Conservation (phyloP, 768 basidiomycete genomes). For the Dictyophora rubrovolvata region DNA sequence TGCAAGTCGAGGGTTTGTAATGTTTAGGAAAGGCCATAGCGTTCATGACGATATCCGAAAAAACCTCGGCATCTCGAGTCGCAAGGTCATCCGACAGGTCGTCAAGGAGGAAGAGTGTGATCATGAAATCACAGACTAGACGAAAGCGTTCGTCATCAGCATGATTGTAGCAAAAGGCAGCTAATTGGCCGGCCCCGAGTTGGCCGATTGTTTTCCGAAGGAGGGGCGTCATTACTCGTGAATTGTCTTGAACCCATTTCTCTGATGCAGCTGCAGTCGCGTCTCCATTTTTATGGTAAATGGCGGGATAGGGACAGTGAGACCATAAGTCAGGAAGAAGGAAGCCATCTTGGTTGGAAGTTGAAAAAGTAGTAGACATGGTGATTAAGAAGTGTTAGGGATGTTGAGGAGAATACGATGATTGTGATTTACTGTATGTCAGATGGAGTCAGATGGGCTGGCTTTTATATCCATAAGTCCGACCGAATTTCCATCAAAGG, state of each 20-base stretch:
- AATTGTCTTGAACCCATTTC: constrained; percentile 30
- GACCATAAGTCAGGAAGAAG: constrained; percentile 46
- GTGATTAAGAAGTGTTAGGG: background rate
- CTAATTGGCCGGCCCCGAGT: constrained; percentile 56
- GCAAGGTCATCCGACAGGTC: constrained; percentile 12
- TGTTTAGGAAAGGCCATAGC: constrained; percentile 19
- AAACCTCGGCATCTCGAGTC: constrained; percentile 12
- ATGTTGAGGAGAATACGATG: background rate
- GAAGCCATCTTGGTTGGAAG: constrained; percentile 26
- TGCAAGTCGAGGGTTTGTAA: constrained; percentile 14
- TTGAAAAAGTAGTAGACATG: background rate
- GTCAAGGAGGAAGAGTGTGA: constrained; percentile 33
- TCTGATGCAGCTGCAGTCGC: constrained; percentile 37
- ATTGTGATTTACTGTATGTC: background rate
- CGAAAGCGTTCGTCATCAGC: constrained; percentile 47
- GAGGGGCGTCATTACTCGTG: constrained; percentile 29
- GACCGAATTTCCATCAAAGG: background rate
- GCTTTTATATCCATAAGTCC: background rate
- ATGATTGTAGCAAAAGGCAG: constrained; percentile 54
- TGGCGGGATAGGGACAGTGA: constrained; percentile 37
- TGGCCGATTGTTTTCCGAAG: constrained; percentile 32
- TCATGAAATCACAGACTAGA: constrained; percentile 61
- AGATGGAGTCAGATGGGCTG: background rate
- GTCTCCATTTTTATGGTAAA: constrained; percentile 36
- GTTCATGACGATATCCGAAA: constrained; percentile 22